Evolutionary conservation across 805 yeast species (phyloP), one percentile per base, ranked within the genome.

Genomic region (Cyberlindnera xylosilytica): DNA sequence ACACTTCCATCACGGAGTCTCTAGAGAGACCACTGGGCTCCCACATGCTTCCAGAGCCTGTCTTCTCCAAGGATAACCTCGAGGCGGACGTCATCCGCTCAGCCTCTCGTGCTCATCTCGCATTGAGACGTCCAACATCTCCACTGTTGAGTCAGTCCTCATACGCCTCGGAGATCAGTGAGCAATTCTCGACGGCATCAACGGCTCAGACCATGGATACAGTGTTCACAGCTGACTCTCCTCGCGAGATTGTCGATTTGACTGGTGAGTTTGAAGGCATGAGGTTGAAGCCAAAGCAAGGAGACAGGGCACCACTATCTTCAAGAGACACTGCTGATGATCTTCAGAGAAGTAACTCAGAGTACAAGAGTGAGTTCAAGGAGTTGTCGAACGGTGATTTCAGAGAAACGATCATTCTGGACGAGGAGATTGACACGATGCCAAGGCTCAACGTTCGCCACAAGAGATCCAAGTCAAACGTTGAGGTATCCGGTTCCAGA

Each of bases 81-180:
- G 58, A 54, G n/a, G 47, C 51, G 15, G 60, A 55, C 2, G 38
- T 33, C 1, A 50, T 52, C 12, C 53, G 52, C 26, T 34, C 45
- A 7, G 27, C 29, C 4, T 36, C 49, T 3, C 34, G 39, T 15
- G 34, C 35, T n/a, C 15, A 13, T 2, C n/a, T 44, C 19, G 34
- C 19, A 17, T 22, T 44, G 13, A 35, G 20, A 7, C 35, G 39
- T 10, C 35, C 26, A 11, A 32, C 34, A 0, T 49, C 58, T 2
- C 56, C 56, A 32, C 10, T 45, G 13, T 7, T 46, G 20, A 52
- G 58, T 30, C 56, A 56, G 11, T 51, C 59, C 6, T 55, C 59
- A 24, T 47, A 57, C 29, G 54, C 53, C 12, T 51, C 61, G 11
- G 57, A 45, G 24, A 13, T 53, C 6, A 54, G 58, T 52, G 55